Percentiles rank a stretch among this genome's conserved stretches.
phyloP scores from a whole-genome alignment of 2,329 filamentous ascomycete species.

The Pseudogymnoascus sp. region DNA sequence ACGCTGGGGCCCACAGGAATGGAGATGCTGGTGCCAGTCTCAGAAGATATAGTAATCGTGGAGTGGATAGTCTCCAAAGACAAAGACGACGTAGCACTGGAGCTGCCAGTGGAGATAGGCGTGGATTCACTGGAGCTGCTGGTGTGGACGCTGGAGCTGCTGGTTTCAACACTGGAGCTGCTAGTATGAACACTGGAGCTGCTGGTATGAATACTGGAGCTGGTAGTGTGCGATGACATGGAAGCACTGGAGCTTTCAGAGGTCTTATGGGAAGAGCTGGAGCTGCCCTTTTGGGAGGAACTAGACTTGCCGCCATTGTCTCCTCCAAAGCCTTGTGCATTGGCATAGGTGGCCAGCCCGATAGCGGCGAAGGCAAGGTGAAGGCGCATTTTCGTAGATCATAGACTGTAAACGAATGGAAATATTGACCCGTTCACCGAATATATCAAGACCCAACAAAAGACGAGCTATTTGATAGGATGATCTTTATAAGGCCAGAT shows the following conservation, averaged over 20 bases:
- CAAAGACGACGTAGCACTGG: not conserved
- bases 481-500: not conserved
- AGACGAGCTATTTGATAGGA: not conserved
- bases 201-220: not conserved
- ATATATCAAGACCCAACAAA: slow-evolving; percentile 1
- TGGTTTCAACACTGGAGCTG: not conserved
- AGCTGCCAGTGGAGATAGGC: not conserved
- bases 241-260: not conserved
- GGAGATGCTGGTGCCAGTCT: not conserved
- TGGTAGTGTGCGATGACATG: not conserved
- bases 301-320: not conserved
- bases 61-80: not conserved
- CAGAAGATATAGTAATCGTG: not conserved
- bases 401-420: not conserved
- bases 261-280: not conserved
- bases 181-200: not conserved
- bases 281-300: not conserved
- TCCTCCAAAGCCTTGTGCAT: not conserved
- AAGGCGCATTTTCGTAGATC: slow-evolving; percentile 7
- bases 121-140: not conserved
- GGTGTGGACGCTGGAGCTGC: not conserved
- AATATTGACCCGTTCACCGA: not conserved
- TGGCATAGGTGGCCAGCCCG: not conserved
- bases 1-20: not conserved
- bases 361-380: not conserved